A percentile compares a stretch with the other conserved stretches of the same genome.
These are phyloP conservation scores for Sanghuangporus sanghuang DNA, from an alignment of 1,284 basidiomycete genomes.

Conservation along the genomic window DNA sequence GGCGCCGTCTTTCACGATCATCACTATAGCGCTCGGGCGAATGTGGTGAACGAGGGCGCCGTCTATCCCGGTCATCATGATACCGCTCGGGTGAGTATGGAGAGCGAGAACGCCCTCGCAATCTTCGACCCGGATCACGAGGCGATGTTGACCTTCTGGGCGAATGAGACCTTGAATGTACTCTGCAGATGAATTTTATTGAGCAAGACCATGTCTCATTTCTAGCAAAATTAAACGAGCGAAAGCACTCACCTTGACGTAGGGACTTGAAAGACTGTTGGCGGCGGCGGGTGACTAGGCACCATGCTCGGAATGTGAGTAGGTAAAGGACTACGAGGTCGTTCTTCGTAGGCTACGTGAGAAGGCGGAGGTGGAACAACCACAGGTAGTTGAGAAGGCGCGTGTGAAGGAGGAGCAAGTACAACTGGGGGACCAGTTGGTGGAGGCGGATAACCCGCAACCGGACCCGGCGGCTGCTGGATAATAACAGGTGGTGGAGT, in stretches of 20 bases:
- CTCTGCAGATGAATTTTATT: background rate
- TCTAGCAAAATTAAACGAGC: background rate
- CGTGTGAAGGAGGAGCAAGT: background rate
- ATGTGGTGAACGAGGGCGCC: background rate
- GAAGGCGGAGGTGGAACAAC: constrained; percentile 6
- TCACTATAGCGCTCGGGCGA: background rate
- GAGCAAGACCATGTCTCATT: background rate
- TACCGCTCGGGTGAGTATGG: background rate
- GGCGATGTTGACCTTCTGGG: constrained; percentile 24
- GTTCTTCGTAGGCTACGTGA: background rate
- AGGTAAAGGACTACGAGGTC: constrained; percentile 18
- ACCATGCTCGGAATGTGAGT: background rate
- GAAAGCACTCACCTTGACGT: background rate
- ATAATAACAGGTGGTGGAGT: constrained; percentile 9
- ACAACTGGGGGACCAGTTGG: constrained; percentile 4
- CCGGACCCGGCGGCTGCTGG: background rate
- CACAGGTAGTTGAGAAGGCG: background rate
- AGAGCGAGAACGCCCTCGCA: constrained; percentile 17
- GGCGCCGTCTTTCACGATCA: background rate
- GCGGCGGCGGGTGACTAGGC: background rate
- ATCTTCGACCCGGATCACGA: constrained; percentile 14
- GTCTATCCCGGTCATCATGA: background rate
- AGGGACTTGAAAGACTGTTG: background rate
- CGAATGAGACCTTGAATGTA: constrained; percentile 18
- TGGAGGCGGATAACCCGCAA: background rate